Conservation (phyloP, 2,329 filamentous ascomycete genomes). For the Didymella exigua region DNA sequence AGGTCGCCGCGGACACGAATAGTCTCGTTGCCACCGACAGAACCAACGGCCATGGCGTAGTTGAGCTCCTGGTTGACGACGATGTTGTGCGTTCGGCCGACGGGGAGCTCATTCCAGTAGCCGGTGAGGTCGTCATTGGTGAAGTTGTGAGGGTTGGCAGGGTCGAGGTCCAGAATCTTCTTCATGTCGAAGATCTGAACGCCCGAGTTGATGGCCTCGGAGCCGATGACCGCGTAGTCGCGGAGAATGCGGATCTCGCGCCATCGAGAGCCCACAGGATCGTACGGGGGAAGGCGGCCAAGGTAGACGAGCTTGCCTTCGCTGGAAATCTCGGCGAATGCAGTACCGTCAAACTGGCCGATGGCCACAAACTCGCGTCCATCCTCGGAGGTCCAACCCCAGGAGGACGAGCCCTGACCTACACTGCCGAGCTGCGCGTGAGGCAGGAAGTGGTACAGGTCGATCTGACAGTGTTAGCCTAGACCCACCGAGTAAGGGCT, state of each 20-base stretch:
- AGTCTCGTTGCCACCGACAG: constrained; percentile 32
- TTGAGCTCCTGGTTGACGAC: constrained; percentile 40
- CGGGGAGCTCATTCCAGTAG: constrained; percentile 33
- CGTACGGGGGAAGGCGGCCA: constrained; percentile 56
- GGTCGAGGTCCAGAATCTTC: constrained; percentile 45
- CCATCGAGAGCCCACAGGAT: constrained; percentile 53
- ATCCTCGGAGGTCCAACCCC: constrained; percentile 58
- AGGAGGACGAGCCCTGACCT: constrained; percentile 51
- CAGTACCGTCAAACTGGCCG: constrained; percentile 51
- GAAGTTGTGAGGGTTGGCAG: constrained; percentile 32
- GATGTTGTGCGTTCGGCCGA: constrained; percentile 43
- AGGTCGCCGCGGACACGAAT: constrained; percentile 32
- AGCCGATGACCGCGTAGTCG: constrained; percentile 48
- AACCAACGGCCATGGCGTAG: constrained; percentile 38
- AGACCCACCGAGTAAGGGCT: too few relatives aligned
- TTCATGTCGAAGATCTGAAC: constrained; percentile 67
- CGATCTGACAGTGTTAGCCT: constrained; percentile 44
- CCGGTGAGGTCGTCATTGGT: constrained; percentile 34
- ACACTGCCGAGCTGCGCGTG: constrained; percentile 58
- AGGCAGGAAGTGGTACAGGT: constrained; percentile 61
- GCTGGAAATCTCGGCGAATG: constrained; percentile 47
- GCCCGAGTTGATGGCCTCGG: constrained; percentile 52
- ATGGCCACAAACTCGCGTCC: constrained; percentile 60
- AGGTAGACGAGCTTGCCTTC: constrained; percentile 58
- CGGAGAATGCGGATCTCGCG: constrained; percentile 54